Conservation (phyloP, 2,329 filamentous ascomycete genomes). For the Diaporthe eres region DNA sequence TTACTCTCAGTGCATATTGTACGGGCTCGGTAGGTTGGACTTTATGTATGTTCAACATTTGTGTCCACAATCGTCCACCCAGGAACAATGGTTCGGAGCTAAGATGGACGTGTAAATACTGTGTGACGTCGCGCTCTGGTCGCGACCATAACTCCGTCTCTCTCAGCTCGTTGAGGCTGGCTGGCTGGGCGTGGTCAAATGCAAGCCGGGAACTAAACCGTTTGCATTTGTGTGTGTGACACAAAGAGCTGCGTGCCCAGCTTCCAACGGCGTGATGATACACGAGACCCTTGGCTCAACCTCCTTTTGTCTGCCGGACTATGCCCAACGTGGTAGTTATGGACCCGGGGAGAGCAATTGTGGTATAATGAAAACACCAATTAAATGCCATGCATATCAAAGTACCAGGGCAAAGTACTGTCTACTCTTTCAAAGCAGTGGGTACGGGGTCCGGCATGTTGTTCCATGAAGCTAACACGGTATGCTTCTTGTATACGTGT, state of each 20-base stretch:
- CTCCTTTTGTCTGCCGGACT: neutral
- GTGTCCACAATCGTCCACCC: neutral
- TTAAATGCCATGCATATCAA: neutral
- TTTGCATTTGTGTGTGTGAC: neutral
- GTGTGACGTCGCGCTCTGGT: slow-evolving; percentile 5
- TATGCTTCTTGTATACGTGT: neutral
- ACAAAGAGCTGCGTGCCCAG: neutral
- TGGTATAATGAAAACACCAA: slow-evolving; percentile 1
- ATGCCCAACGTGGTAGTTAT: neutral
- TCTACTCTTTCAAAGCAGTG: neutral
- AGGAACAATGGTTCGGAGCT: neutral
- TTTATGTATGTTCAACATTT: neutral
- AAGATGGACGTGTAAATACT: neutral
- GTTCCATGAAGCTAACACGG: neutral
- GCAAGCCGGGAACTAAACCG: neutral
- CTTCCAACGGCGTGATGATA: slow-evolving; percentile 7
- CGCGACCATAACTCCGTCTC: neutral
- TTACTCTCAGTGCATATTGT: neutral
- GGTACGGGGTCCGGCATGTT: neutral
- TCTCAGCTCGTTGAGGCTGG: neutral
- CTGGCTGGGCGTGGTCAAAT: slow-evolving; percentile 11
- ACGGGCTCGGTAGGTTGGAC: neutral
- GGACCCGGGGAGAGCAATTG: neutral
- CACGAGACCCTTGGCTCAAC: neutral
- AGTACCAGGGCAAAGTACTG: neutral